Conservation (phyloP, 192 early-diverging fungal genomes). For the Obelidium mucronatum region DNA sequence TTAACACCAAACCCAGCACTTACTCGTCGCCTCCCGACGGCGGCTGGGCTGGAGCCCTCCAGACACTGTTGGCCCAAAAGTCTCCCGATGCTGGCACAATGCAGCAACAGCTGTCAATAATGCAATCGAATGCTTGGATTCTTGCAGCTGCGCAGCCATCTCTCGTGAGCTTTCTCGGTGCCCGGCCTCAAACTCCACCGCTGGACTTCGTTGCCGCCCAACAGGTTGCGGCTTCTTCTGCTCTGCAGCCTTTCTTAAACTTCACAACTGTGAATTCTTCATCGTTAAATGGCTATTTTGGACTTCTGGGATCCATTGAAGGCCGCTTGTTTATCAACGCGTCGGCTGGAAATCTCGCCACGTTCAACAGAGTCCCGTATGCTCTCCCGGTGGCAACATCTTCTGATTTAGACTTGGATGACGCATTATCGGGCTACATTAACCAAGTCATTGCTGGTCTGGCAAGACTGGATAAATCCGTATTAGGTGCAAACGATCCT, state of each 20-base stretch:
- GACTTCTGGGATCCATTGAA: slow-evolving; percentile 17
- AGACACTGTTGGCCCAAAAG: neutral
- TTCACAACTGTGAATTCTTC: neutral
- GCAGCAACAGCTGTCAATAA: neutral
- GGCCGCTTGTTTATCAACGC: slow-evolving; percentile 14
- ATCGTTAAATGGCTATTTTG: slow-evolving; percentile 12
- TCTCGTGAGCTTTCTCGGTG: neutral
- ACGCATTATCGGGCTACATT: slow-evolving; percentile 20
- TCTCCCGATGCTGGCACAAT: neutral
- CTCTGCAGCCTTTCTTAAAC: neutral
- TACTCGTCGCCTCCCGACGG: slow-evolving; percentile 29
- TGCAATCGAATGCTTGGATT: slow-evolving; percentile 15
- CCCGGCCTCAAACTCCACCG: neutral
- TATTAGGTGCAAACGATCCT: neutral
- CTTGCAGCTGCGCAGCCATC: neutral
- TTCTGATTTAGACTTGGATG: slow-evolving; percentile 37
- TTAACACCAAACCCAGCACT: slow-evolving; percentile 20
- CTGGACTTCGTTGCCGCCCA: neutral
- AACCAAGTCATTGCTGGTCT: slow-evolving; percentile 40
- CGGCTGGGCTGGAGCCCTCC: slow-evolving; percentile 23
- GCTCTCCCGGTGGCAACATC: neutral
- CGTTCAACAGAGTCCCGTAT: slow-evolving; percentile 25
- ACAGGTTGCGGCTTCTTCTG: neutral
- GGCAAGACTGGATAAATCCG: slow-evolving; percentile 44
- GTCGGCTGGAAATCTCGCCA: neutral